Percentiles rank a stretch among this genome's conserved stretches.
Conservation (phyloP, 257 asterid genomes). For the Phtheirospermum japonicum region DNA sequence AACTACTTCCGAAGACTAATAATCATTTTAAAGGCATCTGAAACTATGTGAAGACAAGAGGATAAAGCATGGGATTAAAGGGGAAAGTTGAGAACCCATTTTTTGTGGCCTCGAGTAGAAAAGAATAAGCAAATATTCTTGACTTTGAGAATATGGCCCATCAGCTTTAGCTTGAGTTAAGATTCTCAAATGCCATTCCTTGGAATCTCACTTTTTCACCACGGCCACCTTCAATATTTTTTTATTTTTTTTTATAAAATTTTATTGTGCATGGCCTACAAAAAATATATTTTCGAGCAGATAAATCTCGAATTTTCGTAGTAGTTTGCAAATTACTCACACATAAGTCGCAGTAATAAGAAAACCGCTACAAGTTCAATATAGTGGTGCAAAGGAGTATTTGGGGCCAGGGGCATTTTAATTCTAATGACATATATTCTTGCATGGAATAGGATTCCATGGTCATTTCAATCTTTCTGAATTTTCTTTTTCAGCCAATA, state of each 20-base stretch:
- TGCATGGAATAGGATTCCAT: neutral
- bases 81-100: constrained; percentile 53
- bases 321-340: too few species aligned
- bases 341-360: too few species aligned
- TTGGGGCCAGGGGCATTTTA: too few species aligned
- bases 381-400: too few species aligned
- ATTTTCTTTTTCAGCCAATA: neutral
- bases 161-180: constrained; percentile 55
- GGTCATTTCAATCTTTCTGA: neutral
- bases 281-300: too few species aligned
- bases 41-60: constrained; percentile 37
- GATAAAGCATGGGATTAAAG: constrained; percentile 34
- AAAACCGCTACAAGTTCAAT: too few species aligned
- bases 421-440: too few species aligned
- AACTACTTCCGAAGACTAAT: too few species aligned
- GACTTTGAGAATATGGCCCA: constrained; percentile 66
- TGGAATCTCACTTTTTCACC: neutral
- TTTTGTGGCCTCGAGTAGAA: constrained; percentile 64
- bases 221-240: neutral
- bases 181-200: constrained; percentile 27
- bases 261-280: too few species aligned
- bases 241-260: neutral
- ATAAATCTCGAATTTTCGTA: too few species aligned
- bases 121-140: constrained; percentile 57
- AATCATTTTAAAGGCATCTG: constrained; percentile 28